A percentile compares a stretch with the other conserved stretches of the same genome.
Conservation (phyloP, 305 asterid species). For the Stenogyne calaminthoides region DNA sequence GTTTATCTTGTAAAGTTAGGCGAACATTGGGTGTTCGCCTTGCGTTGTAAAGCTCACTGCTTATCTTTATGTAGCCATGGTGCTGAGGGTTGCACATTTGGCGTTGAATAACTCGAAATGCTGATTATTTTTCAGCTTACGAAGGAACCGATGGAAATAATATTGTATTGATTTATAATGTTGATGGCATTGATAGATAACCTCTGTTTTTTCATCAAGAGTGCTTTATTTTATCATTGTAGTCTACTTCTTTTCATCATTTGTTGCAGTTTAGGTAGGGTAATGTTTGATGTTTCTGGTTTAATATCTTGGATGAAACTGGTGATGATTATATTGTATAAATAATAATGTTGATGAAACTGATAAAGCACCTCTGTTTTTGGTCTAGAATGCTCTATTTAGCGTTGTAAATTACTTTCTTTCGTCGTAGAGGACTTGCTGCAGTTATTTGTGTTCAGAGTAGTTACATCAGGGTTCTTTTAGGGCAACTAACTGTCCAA, state of each 20-base stretch:
- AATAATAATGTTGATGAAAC: not conserved
- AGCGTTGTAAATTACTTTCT: not conserved
- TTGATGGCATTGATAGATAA: conserved; percentile 29
- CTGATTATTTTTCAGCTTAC: conserved; percentile 38
- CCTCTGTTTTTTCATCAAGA: conserved; percentile 14
- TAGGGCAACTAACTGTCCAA: not conserved
- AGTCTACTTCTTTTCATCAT: not conserved
- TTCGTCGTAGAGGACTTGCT: no score
- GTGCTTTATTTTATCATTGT: not conserved
- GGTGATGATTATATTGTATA: not conserved
- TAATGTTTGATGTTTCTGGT: no score
- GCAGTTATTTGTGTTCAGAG: not conserved
- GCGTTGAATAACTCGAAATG: conserved; percentile 15
- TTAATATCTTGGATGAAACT: no score
- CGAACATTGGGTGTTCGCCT: conserved; percentile 41
- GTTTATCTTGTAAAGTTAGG: conserved; percentile 33
- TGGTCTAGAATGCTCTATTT: not conserved
- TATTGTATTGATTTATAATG: conserved; percentile 38
- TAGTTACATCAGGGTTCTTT: no score
- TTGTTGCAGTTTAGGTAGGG: not conserved
- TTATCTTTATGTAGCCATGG: conserved; percentile 34
- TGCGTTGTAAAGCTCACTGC: conserved; percentile 27
- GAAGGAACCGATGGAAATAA: conserved; percentile 25
- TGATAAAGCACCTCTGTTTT: conserved; percentile 3
- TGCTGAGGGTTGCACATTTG: conserved; percentile 35